Base-by-base conservation (phyloP, 139 green algal genomes). In the Asterochloris erici region DNA sequence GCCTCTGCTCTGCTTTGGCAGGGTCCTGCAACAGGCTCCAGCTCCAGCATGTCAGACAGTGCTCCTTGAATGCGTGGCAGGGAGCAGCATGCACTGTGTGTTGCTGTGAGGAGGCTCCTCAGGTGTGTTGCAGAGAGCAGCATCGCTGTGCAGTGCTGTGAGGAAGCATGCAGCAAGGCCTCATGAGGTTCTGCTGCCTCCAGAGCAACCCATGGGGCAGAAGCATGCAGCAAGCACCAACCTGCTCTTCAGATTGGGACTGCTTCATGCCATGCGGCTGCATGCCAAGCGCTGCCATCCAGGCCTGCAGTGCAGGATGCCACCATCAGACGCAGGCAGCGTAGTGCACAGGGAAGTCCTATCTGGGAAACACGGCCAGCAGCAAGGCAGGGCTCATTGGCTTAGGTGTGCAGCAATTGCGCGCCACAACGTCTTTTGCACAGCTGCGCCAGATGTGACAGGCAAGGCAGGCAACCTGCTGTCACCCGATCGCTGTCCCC, bases 1-100 rank as follows among this genome's bases (percentile, higher is more conserved):
- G 77, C 63, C 66, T 71, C 21, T 71, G 17, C 14, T 63, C 81
- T 73, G 85, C 83, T 63, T 81, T 86, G 9, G 84, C 38, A 82
- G 84, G 0, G 85, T 83, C 60, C 68, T 77, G 14, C 15, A 77
- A 0, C 4, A 77, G n/a, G 21, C 63, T 11, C 23, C 10, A 14
- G 29, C 63, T 66, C n/a, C n/a, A 24, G 19, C 75, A 26, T 23
- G 47, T 27, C 17, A 64, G 75, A 24, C 68, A 12, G 15, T 68
- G 38, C 10, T 10, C 75, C 19, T 10, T 64, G 19, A n/a, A 21
- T 26, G 66, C 9, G 21, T 24, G 4, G 6, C 38, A 54, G 38
- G 38, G 38, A 54, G 38, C 38, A 54, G 64, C 64, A 63, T 24
- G 38, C 17, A 79, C 24, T 79, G 26, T 38, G 27, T 79, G 28